Conservation (phyloP, 495 filamentous ascomycete genomes). For the Neurospora cerealis region DNA sequence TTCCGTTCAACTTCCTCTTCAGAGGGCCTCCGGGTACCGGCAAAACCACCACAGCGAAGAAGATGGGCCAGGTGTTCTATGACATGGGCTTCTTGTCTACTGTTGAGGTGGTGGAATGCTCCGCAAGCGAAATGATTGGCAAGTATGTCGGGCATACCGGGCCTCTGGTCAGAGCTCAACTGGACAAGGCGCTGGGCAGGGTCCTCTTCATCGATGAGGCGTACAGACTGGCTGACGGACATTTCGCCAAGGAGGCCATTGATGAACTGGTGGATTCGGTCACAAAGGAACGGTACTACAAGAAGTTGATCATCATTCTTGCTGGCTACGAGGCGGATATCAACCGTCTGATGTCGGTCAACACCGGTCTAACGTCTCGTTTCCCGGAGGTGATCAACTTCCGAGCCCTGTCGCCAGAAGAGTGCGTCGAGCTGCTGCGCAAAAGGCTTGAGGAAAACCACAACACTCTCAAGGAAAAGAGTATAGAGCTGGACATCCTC, state of each 20-base stretch:
- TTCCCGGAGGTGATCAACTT: slow-evolving; percentile 54
- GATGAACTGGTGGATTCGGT: slow-evolving; percentile 63
- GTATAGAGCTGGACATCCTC: slow-evolving; percentile 25
- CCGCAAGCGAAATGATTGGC: slow-evolving; percentile 52
- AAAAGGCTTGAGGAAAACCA: slow-evolving; percentile 10
- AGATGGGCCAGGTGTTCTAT: slow-evolving; percentile 65
- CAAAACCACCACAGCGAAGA: slow-evolving; percentile 62
- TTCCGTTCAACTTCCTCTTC: slow-evolving; percentile 37
- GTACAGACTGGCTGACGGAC: slow-evolving; percentile 46
- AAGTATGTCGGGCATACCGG: slow-evolving; percentile 54
- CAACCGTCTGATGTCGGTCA: slow-evolving; percentile 54
- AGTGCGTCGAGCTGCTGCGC: slow-evolving; percentile 37
- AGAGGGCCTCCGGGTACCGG: slow-evolving; percentile 49
- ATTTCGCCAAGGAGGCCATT: slow-evolving; percentile 61
- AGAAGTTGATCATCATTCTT: slow-evolving; percentile 62
- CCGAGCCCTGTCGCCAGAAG: slow-evolving; percentile 26
- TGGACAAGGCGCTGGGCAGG: slow-evolving; percentile 51
- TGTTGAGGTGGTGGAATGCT: slow-evolving; percentile 47
- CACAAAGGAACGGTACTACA: slow-evolving; percentile 50
- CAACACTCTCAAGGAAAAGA: slow-evolving; percentile 10
- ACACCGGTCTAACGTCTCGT: slow-evolving; percentile 47
- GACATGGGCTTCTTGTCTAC: slow-evolving; percentile 55
- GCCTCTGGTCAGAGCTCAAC: slow-evolving; percentile 44
- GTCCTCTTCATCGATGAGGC: slow-evolving; percentile 64
- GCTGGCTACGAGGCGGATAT: slow-evolving; percentile 68